Evolutionary conservation across 108 stramenopile genomes (phyloP), one percentile per base, ranked within the genome.

Genomic region (Nitzschia sp.): DNA sequence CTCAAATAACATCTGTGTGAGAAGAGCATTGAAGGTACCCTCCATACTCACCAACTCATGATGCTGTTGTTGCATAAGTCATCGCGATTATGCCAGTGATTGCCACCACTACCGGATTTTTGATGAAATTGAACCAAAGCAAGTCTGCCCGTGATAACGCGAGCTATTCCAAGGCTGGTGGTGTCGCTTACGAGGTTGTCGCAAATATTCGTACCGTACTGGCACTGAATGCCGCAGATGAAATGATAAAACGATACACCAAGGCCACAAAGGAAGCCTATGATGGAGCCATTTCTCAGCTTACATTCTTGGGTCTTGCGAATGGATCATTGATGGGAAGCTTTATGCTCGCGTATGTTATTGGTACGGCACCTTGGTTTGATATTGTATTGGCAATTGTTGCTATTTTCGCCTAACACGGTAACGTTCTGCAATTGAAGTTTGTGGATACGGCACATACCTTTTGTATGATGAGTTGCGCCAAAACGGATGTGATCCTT

Each of bases 401-500:
- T 21, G 29, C 29, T 5, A 34, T 2, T 17, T 48, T 6, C 6
- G n/a, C 3, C 46, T 15, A 17, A 48, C n/a, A 17, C 46, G 2
- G 3, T 48, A 17, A 5, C 6, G 46, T 48, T 15, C 46, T 17
- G 17, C 46, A 17, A 48, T 3, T 15, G 5, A 48, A 17, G 34
- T 73, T 0, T 58, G 68, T 5, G 34, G 76, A 10, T 77, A 71
- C 53, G 82, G 82, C 57, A 12, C 55, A 5, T 80, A 44, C 44
- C 64, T 83, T 9, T 39, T 63, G 12, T 63, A 22, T 5, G 46
- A 65, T 53, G 37, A 65, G 8, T 59, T 83, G 2, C 20, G 44
- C 2, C 61, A 72, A n/a, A 66, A 21, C 48, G 80, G 80, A 17
- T 84, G 80, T 53, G 83, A 84, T 62, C 83, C 83, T 8, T 72